Evolutionary conservation across 345 rosid genomes (phyloP).

Genomic region (Citrus cavaleriei): DNA sequence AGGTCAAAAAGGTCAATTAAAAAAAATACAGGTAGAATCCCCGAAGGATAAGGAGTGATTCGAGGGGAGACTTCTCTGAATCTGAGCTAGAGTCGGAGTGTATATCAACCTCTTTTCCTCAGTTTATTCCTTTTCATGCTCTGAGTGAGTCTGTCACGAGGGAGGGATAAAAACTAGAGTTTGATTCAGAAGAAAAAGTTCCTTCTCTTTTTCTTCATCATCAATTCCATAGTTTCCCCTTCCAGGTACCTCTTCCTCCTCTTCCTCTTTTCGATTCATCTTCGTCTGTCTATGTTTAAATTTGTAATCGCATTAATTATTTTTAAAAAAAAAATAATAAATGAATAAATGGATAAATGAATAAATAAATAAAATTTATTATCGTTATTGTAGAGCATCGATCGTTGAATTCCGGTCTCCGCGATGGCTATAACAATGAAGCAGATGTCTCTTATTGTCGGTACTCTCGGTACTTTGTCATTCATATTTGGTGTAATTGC

Average conservation of each 20-base stretch:
- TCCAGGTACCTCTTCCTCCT: not conserved
- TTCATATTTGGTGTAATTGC: conserved; percentile 69
- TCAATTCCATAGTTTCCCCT: not conserved
- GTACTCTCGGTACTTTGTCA: conserved; percentile 52
- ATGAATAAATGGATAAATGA: no score
- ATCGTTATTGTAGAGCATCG: conserved; percentile 7
- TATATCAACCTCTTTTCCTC: not conserved
- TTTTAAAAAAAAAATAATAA: no score
- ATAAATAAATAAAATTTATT: no score
- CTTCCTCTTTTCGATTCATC: not conserved
- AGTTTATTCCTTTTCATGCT: not conserved
- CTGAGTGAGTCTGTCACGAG: not conserved
- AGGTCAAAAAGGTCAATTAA: not conserved
- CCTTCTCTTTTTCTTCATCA: not conserved
- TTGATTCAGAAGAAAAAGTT: not conserved
- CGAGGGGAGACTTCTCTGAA: not conserved
- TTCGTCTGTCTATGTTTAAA: not conserved
- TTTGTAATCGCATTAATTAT: not conserved
- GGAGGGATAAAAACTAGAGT: no score
- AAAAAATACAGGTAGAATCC: not conserved
- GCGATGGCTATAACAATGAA: conserved; percentile 60
- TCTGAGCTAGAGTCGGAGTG: not conserved
- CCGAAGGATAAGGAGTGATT: not conserved
- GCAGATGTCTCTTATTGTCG: conserved; percentile 55
- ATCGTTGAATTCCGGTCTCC: not conserved